Evolutionary conservation across 2,329 filamentous ascomycete species (phyloP).

Genomic region (Erysiphe neolycopersici): DNA sequence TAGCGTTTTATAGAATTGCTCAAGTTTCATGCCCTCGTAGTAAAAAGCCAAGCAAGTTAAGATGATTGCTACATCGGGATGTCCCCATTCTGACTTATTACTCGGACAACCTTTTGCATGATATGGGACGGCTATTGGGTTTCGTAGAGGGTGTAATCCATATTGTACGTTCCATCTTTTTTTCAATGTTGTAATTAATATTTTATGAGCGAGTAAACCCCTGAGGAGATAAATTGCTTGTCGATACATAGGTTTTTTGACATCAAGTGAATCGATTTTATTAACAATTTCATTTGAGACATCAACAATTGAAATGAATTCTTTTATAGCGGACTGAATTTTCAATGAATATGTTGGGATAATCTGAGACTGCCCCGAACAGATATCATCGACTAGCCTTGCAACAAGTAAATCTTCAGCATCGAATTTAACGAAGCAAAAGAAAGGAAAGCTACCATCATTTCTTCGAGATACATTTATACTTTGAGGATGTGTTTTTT

Average conservation of each 20-base stretch:
- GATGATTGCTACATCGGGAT: slow-evolving; percentile 36
- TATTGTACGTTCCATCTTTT: slow-evolving; percentile 35
- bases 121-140: slow-evolving; percentile 38
- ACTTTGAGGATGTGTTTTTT: slow-evolving; percentile 15
- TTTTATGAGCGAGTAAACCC: slow-evolving; percentile 22
- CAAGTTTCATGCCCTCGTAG: slow-evolving; percentile 25
- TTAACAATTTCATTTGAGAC: not conserved
- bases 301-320: not conserved
- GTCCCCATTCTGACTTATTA: slow-evolving; percentile 35
- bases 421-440: slow-evolving; percentile 19
- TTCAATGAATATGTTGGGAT: not conserved
- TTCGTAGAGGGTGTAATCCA: slow-evolving; percentile 24
- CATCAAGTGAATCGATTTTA: not conserved
- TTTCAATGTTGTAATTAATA: slow-evolving; percentile 22
- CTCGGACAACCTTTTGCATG: slow-evolving; percentile 36
- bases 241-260: slow-evolving; percentile 1
- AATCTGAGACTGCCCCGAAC: slow-evolving; percentile 8
- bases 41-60: slow-evolving; percentile 43
- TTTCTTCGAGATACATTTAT: slow-evolving; percentile 17
- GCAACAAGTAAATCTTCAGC: slow-evolving; percentile 13
- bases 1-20: slow-evolving; percentile 16
- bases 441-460: slow-evolving; percentile 18
- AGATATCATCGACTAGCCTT: slow-evolving; percentile 13
- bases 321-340: not conserved
- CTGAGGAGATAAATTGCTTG: slow-evolving; percentile 19